A percentile compares a stretch with the other conserved stretches of the same genome.
These are phyloP conservation scores for Xerocomus potaroensis DNA, from an alignment of 768 basidiomycete genomes.

Conservation along the genomic window DNA sequence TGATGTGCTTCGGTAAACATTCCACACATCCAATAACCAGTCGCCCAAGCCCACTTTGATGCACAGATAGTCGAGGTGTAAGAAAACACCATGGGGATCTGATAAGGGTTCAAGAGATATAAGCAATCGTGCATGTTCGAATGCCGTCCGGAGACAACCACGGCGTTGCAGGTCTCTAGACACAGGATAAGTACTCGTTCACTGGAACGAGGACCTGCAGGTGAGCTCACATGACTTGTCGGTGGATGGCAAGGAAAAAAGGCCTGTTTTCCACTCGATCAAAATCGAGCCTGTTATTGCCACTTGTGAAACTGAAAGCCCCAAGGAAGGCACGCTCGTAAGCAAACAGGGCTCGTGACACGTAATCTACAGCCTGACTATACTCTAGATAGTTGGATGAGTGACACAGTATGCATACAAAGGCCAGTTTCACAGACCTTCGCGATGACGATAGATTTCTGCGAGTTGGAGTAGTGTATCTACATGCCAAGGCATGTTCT, in stretches of 20 bases:
- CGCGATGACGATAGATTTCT: constrained; percentile 57
- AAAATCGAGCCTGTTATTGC: constrained; percentile 83
- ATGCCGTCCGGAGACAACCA: constrained; percentile 84
- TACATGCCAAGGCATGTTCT: constrained; percentile 82
- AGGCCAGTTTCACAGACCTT: constrained; percentile 49
- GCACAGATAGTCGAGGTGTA: constrained; percentile 83
- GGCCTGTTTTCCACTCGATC: constrained; percentile 87
- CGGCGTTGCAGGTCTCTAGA: constrained; percentile 79
- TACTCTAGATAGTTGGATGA: constrained; percentile 51
- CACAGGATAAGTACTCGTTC: not conserved
- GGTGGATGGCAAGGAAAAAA: constrained; percentile 84
- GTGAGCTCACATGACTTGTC: constrained; percentile 66
- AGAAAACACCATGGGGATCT: constrained; percentile 84
- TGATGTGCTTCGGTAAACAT: constrained; percentile 13
- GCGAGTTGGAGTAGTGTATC: constrained; percentile 60
- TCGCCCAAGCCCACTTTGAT: constrained; percentile 73
- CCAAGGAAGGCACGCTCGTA: constrained; percentile 90
- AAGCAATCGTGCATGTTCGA: constrained; percentile 86
- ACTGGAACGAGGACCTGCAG: not conserved
- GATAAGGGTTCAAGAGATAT: constrained; percentile 78
- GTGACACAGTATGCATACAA: not conserved
- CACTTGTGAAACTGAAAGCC: constrained; percentile 78
- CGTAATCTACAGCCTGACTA: constrained; percentile 77
- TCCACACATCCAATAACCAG: constrained; percentile 74
- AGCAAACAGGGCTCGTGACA: constrained; percentile 90